Evolutionary conservation across 2,329 filamentous ascomycete genomes (phyloP), one percentile per base, ranked within the genome.

Genomic region (Beauveria sp.): DNA sequence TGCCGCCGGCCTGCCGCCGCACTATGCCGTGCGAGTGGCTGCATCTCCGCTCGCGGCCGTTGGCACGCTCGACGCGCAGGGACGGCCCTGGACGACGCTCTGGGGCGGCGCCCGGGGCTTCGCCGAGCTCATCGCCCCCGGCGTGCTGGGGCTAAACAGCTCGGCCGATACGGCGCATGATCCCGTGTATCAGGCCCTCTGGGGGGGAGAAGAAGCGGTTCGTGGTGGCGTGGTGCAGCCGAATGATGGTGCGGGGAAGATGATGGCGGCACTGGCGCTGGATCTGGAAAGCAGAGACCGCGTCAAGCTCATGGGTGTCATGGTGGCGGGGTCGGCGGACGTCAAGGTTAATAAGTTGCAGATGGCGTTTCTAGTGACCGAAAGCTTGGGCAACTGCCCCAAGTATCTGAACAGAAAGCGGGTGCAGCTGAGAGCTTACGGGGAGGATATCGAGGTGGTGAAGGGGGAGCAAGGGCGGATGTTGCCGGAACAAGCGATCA

Each of bases 391-490:
- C 0, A 96, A 94, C 67, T 96, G 91, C 67, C 91, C 91, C 2
- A 96, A 96, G 72, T 96, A 96, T 67, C 70, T 96, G 40, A 94
- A 93, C 72, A 84, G 84, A 67, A 92, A 89, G 70, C 75, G 77
- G 2, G 84, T 96, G 44, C 69, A 73, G 2, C 79, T 81, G 5
- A 44, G 37, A 22, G 44, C 37, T 20, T 64, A 66, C 30, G 59
- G 55, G 3, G 79, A 82, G 50, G 63, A 77, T 0, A 80, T 88
- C 2, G 70, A 77, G 16, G 83, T 89, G 4, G 58, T 64, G 40
- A 68, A 76, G 5, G 69, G 73, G 4, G 73, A 73, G 37, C 69
- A 68, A 40, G 67, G 70, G 2, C 63, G 76, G 9, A 74, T 73
- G 28, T 73, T 92, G 4, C 73, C 82, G 0, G 66, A 70, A 8